phyloP scores from a whole-genome alignment of 2,329 filamentous ascomycete species.

The Trichoderma oligosporum region DNA sequence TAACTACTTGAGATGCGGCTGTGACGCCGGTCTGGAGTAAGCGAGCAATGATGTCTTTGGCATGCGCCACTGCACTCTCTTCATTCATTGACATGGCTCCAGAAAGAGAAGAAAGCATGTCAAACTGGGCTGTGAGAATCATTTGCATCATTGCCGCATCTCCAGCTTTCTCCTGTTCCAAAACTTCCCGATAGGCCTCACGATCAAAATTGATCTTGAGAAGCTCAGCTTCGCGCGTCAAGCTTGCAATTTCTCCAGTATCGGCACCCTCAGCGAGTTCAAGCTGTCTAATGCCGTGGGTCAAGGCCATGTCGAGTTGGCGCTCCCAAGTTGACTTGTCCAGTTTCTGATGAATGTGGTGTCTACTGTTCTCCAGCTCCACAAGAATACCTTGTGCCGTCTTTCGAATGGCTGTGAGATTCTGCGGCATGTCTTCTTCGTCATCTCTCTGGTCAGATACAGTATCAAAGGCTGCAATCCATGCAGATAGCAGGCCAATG shows the following conservation, averaged over 20 bases:
- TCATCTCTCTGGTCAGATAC: conserved; percentile 63
- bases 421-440: conserved; percentile 58
- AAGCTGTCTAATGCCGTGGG: conserved; percentile 78
- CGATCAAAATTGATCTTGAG: conserved; percentile 78
- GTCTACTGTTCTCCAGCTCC: conserved; percentile 84
- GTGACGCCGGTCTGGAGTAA: conserved; percentile 73
- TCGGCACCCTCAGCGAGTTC: conserved; percentile 52
- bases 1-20: conserved; percentile 78
- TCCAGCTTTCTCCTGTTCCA: conserved; percentile 78
- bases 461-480: conserved; percentile 87
- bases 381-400: conserved; percentile 78
- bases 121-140: conserved; percentile 85
- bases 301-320: conserved; percentile 78
- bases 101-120: conserved; percentile 78
- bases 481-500: conserved; percentile 80
- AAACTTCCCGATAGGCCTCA: conserved; percentile 70
- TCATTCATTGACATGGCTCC: conserved; percentile 80
- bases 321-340: conserved; percentile 83
- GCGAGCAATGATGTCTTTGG: conserved; percentile 70
- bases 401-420: conserved; percentile 73
- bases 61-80: conserved; percentile 74
- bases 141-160: conserved; percentile 77
- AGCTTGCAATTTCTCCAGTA: conserved; percentile 60
- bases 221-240: conserved; percentile 80
- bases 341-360: conserved; percentile 83